Evolutionary conservation across 331 rosid genomes (phyloP).

Genomic region (Malus hybrid): DNA sequence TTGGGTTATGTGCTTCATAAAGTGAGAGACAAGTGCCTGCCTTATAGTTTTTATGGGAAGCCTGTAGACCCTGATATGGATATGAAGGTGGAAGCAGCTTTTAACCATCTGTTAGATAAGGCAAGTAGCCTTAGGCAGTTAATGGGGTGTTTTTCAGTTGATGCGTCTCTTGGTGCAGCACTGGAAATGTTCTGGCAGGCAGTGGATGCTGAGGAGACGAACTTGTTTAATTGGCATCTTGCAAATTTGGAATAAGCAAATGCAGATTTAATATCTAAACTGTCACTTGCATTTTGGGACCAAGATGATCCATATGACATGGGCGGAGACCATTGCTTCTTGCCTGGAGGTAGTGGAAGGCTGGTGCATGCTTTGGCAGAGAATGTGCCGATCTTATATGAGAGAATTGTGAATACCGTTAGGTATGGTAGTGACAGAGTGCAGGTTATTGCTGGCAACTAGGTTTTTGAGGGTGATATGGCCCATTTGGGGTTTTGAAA

Average conservation of each 20-base stretch:
- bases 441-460: slow-evolving; percentile 80
- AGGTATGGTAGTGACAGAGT: slow-evolving; percentile 83
- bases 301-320: slow-evolving; percentile 97
- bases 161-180: slow-evolving; percentile 94
- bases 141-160: slow-evolving; percentile 88
- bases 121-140: slow-evolving; percentile 81
- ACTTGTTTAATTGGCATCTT: slow-evolving; percentile 94
- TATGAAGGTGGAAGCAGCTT: slow-evolving; percentile 78
- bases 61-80: slow-evolving; percentile 78
- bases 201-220: slow-evolving; percentile 68
- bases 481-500: slow-evolving; percentile 88
- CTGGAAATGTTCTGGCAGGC: slow-evolving; percentile 74
- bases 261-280: slow-evolving; percentile 75
- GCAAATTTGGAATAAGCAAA: slow-evolving; percentile 95
- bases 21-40: slow-evolving; percentile 85
- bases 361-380: slow-evolving; percentile 80
- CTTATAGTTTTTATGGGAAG: slow-evolving; percentile 68
- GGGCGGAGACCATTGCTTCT: slow-evolving; percentile 98
- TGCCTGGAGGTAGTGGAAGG: slow-evolving; percentile 92
- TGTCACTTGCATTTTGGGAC: slow-evolving; percentile 97
- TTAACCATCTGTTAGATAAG: slow-evolving; percentile 75
- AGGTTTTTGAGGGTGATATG: slow-evolving; percentile 95
- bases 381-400: slow-evolving; percentile 69
- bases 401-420: slow-evolving; percentile 63
- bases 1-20: slow-evolving; percentile 75